Conservation (phyloP, 768 basidiomycete species). For the Pulveroboletus sp. region DNA sequence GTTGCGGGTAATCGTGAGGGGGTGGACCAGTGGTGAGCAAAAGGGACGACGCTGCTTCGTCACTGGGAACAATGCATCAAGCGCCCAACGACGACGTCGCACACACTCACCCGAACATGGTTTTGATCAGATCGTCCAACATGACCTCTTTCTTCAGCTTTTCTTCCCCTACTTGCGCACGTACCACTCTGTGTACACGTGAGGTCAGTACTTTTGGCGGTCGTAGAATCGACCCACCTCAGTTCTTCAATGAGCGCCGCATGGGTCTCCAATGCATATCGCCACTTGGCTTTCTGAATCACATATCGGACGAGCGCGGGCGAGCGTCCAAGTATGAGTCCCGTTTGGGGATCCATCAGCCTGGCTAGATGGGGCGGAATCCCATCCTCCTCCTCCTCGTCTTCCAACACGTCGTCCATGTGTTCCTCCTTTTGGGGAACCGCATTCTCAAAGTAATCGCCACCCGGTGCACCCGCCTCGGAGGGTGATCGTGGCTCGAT, state of each 20-base stretch:
- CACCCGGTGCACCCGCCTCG: slow-evolving; percentile 30
- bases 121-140: slow-evolving; percentile 51
- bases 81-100: background rate
- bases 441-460: slow-evolving; percentile 33
- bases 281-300: slow-evolving; percentile 67
- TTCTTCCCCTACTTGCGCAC: slow-evolving; percentile 50
- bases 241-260: slow-evolving; percentile 65
- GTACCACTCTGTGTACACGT: slow-evolving; percentile 34
- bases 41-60: slow-evolving; percentile 23
- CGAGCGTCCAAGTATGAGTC: slow-evolving; percentile 67
- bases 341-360: slow-evolving; percentile 54
- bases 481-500: slow-evolving; percentile 51
- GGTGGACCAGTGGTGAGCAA: slow-evolving; percentile 9
- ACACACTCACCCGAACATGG: slow-evolving; percentile 49
- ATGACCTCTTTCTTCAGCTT: slow-evolving; percentile 59
- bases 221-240: slow-evolving; percentile 21
- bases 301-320: slow-evolving; percentile 71
- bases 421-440: slow-evolving; percentile 15
- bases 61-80: slow-evolving; percentile 12
- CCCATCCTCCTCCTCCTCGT: slow-evolving; percentile 41
- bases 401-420: slow-evolving; percentile 18
- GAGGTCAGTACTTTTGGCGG: background rate
- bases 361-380: slow-evolving; percentile 54
- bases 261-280: slow-evolving; percentile 66
- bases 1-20: slow-evolving; percentile 7